Base-by-base conservation (phyloP, 2,329 filamentous ascomycete species). In the Aspergillus transmontanensis region DNA sequence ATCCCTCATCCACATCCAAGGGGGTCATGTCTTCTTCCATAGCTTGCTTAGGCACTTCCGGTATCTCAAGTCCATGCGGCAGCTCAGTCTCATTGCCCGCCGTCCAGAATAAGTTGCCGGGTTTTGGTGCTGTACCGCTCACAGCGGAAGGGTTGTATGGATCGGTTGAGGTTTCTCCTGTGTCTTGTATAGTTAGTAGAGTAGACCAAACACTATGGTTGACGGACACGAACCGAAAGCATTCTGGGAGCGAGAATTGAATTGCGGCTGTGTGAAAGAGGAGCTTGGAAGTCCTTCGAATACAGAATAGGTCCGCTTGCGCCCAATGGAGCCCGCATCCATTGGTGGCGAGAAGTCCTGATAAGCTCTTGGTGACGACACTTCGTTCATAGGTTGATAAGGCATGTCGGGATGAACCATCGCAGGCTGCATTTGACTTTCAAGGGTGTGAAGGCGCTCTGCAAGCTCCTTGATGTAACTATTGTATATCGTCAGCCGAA, bases 381-480 rank as follows among this genome's bases (percentile, higher is more conserved):
- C 74, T 41, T 81, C 78, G 59, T 78, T 78, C 73, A 81, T 79
- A 16, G 75, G 66, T 55, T 79, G 74, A 65, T 83, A 83, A 19
- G 75, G 78, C 62, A 80, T 77, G 32, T 81, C 79, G 30, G 76
- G 67, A 48, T 78, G 75, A 10, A 75, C 71, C 66, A 78, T 78
- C 16, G 73, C 66, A 4, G 79, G 79, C 60, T 82, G 78, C 62
- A 95, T 87, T 73, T 92, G 91, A 68, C 89, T 90, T 75, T 96
- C 93, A 53, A 97, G 89, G 50, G 87, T 89, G 71, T 94, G 89
- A 63, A 97, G 88, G 30, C 93, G 85, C 73, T 96, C 93, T 28
- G 93, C 92, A 26, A 97, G 85, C 76, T 96, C 93, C 75, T 96
- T 96, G 76, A 97, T 97, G 71, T 96, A 96, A 19, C 89, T 92